Evolutionary conservation across 192 early-diverging fungal genomes (phyloP), one percentile per base, ranked within the genome.

Genomic region (Pecoramyces ruminantium): DNA sequence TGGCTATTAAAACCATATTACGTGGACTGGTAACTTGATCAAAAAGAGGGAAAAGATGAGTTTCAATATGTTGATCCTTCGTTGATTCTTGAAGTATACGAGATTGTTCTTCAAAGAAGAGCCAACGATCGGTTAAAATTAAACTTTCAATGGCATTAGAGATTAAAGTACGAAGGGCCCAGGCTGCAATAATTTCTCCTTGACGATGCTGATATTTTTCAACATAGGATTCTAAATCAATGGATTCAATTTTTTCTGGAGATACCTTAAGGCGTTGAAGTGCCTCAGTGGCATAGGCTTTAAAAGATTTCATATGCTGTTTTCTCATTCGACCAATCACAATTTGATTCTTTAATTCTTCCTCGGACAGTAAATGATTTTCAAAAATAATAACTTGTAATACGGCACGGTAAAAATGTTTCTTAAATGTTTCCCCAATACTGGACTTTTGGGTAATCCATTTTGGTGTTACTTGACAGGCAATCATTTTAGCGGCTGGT

Each of bases 381-480:
- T 29, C 81, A 67, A n/a, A 67, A 27, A 67, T 67, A n/a, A 67
- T 67, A 1, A 67, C 51, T 67, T 94, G 94, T 29, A 96, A 83
- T 51, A 96, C 83, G 1, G 92, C 92, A 13, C 96, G 89, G 83
- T 89, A 93, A 81, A 88, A 92, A 85, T 94, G 91, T 38, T 92
- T 88, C 15, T 86, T 84, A 81, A 93, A 94, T 18, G 88, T 86
- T 28, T 88, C 91, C 25, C 89, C 81, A 4, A 87, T 87, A 28
- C 86, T 87, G 15, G 87, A 88, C 15, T 83, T 83, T 67, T 92
- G 82, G 42, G 82, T 82, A 14, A 86, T 86, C 96, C 96, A 97
- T 27, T 94, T 90, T 78, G 88, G 86, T 2, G 93, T 89, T 2
- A 94, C 92, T 81, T 97, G 96, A 82, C 96, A 95, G 2, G 93